Conservation (phyloP, 441 rosid species). For the Sinapis alba region DNA sequence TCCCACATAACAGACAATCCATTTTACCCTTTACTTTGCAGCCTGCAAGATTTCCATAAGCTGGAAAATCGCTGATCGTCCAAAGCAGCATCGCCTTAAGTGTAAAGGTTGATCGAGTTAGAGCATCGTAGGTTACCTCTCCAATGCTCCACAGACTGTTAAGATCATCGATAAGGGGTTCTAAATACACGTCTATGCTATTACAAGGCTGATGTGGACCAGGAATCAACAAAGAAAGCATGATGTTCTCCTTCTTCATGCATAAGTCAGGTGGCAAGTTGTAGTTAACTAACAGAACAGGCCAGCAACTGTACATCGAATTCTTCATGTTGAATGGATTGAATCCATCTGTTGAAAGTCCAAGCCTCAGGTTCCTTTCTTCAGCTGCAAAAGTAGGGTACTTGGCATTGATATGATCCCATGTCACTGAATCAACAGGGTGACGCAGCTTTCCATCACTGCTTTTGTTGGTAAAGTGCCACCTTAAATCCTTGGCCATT, state of each 20-base stretch:
- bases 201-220: no score
- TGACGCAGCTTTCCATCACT: neutral
- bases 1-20: neutral
- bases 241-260: no score
- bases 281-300: neutral
- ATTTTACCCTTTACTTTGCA: no score
- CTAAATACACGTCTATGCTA: no score
- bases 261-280: neutral
- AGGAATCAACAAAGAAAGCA: no score
- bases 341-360: neutral
- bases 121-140: no score
- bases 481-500: neutral
- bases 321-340: neutral
- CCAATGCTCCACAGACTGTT: no score
- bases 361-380: neutral
- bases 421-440: neutral
- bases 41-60: no score
- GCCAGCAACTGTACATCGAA: neutral
- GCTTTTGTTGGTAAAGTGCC: neutral
- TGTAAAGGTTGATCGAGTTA: no score
- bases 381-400: constrained; percentile 1
- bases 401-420: neutral
- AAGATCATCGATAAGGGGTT: no score
- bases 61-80: no score
- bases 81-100: no score